phyloP scores from a whole-genome alignment of 1,284 basidiomycete species.

The Malassezia japonica region DNA sequence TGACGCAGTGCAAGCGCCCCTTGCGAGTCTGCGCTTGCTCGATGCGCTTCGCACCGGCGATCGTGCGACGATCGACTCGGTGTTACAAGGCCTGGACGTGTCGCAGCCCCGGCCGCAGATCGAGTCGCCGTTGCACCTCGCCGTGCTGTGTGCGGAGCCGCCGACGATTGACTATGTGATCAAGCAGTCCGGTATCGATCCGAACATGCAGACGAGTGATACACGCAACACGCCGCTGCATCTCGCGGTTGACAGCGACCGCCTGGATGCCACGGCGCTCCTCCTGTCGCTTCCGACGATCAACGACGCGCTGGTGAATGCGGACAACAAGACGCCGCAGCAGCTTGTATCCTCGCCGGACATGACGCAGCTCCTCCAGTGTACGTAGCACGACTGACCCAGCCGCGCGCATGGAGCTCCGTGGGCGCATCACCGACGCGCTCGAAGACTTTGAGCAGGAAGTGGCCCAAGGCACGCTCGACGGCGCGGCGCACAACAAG shows the following conservation, averaged over 20 bases:
- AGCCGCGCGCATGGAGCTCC: constrained; percentile 74
- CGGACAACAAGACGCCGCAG: constrained; percentile 60
- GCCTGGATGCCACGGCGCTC: constrained; percentile 60
- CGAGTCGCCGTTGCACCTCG: constrained; percentile 62
- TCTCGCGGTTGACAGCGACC: constrained; percentile 69
- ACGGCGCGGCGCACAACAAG: constrained; percentile 62
- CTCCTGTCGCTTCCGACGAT: constrained; percentile 57
- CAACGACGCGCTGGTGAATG: constrained; percentile 69
- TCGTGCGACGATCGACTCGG: constrained; percentile 23
- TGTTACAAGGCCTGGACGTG: constrained; percentile 36
- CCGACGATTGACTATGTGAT: constrained; percentile 58
- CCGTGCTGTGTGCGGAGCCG: constrained; percentile 66
- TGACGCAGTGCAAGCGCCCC: constrained; percentile 1
- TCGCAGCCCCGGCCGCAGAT: constrained; percentile 21
- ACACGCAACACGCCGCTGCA: constrained; percentile 71
- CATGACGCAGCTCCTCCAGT: constrained; percentile 65
- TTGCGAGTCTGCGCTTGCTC: constrained; percentile 66
- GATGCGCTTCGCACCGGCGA: constrained; percentile 56
- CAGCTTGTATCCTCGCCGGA: constrained; percentile 61
- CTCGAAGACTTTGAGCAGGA: constrained; percentile 51
- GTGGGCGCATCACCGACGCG: constrained; percentile 64
- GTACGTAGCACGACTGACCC: constrained; percentile 50
- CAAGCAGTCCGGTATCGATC: constrained; percentile 57
- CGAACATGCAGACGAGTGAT: constrained; percentile 39
- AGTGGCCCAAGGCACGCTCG: constrained; percentile 29